Percentiles rank a stretch among this genome's conserved stretches.
These are phyloP conservation scores for Termitomyces sp. DNA, from an alignment of 768 basidiomycete genomes.

Conservation along the genomic window DNA sequence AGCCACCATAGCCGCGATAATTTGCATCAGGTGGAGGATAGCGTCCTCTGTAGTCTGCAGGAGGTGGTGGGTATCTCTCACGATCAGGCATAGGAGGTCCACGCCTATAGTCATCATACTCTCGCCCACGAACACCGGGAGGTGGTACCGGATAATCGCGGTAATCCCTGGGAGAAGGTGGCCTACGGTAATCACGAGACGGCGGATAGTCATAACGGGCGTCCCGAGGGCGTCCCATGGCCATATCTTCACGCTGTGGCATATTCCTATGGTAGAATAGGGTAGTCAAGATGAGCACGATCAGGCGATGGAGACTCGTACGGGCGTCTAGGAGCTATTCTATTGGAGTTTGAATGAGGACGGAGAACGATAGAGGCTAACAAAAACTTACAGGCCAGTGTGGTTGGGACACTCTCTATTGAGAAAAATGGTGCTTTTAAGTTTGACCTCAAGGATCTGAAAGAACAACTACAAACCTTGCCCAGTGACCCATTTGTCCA, in stretches of 20 bases:
- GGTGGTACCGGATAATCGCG: slow-evolving; percentile 58
- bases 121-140: slow-evolving; percentile 51
- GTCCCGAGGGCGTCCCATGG: slow-evolving; percentile 45
- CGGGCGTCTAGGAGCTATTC: slow-evolving; percentile 36
- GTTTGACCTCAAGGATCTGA: background rate
- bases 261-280: slow-evolving; percentile 34
- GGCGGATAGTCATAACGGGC: slow-evolving; percentile 61
- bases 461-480: slow-evolving; percentile 50
- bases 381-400: slow-evolving; percentile 44
- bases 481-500: slow-evolving; percentile 86
- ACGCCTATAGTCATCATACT: slow-evolving; percentile 69
- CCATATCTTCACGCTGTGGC: slow-evolving; percentile 56
- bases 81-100: slow-evolving; percentile 41
- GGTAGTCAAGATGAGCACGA: slow-evolving; percentile 59
- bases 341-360: slow-evolving; percentile 11
- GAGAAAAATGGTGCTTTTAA: background rate
- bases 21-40: slow-evolving; percentile 53
- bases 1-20: slow-evolving; percentile 50
- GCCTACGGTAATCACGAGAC: slow-evolving; percentile 60
- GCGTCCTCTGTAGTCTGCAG: slow-evolving; percentile 53
- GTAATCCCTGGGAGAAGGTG: slow-evolving; percentile 63
- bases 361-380: background rate
- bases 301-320: slow-evolving; percentile 56
- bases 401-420: slow-evolving; percentile 71
- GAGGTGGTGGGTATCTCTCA: slow-evolving; percentile 53